Evolutionary conservation across 305 asterid genomes (phyloP).

Genomic region (Fraxinus platypoda): DNA sequence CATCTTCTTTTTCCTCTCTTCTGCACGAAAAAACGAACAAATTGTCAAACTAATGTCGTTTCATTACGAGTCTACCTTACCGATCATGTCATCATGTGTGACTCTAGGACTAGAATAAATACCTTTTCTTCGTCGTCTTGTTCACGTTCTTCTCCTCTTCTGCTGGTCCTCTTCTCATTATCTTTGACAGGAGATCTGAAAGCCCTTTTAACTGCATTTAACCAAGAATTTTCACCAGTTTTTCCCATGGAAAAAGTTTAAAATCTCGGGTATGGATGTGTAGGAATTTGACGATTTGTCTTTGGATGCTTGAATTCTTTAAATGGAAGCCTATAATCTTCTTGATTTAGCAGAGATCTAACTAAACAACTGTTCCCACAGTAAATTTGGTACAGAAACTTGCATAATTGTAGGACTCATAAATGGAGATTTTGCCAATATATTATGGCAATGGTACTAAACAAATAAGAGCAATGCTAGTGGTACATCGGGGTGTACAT

Average conservation of each 20-base stretch:
- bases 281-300: not conserved
- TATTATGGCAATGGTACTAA: constrained; percentile 8
- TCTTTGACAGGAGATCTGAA: constrained; percentile 65
- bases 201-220: constrained; percentile 62
- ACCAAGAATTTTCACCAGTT: constrained; percentile 61
- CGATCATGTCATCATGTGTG: not conserved
- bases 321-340: not conserved
- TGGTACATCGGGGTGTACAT: no score
- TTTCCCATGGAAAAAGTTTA: constrained; percentile 50
- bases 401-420: constrained; percentile 14
- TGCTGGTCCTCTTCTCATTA: constrained; percentile 30
- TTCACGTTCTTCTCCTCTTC: constrained; percentile 39
- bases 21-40: constrained; percentile 28
- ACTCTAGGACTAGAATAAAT: not conserved
- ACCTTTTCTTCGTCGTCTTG: constrained; percentile 53
- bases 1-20: constrained; percentile 72
- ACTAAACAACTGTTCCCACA: constrained; percentile 10
- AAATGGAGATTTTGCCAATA: not conserved
- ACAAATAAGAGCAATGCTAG: not conserved
- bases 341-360: constrained; percentile 14
- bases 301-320: not conserved
- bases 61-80: not conserved
- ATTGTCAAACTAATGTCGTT: not conserved
- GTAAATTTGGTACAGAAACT: not conserved
- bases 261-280: not conserved